Conservation (phyloP, 345 rosid genomes). For the Brassica nigra region DNA sequence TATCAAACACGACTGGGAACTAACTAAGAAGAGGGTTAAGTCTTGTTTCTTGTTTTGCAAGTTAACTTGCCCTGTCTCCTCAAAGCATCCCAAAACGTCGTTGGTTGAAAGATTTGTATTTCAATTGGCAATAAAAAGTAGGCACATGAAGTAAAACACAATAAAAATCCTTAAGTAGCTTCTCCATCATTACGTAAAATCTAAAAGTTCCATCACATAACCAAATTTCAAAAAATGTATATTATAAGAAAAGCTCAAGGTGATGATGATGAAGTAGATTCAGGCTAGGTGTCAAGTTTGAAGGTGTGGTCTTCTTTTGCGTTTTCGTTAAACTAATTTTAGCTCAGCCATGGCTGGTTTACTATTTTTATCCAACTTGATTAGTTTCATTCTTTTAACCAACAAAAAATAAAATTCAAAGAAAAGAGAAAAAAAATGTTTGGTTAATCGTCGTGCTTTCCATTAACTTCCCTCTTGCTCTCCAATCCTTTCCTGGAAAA, state of each 20-base stretch:
- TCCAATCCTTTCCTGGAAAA: constrained; percentile 7
- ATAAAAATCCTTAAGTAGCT: background rate
- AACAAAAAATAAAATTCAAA: background rate
- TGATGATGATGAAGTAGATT: background rate
- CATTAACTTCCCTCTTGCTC: constrained; percentile 27
- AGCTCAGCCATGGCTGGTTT: constrained; percentile 24
- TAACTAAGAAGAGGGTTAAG: background rate
- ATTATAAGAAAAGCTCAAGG: background rate
- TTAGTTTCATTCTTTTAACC: constrained; percentile 11
- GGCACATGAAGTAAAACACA: background rate
- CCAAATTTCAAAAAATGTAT: background rate
- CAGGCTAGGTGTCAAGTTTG: background rate
- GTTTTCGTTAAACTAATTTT: constrained; percentile 27
- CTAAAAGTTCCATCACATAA: constrained; percentile 3
- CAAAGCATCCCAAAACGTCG: background rate
- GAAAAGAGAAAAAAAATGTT: background rate
- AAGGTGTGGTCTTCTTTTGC: constrained; percentile 1
- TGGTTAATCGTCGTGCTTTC: constrained; percentile 27
- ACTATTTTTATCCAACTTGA: constrained; percentile 38
- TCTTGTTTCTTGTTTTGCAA: background rate
- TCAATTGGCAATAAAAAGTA: background rate
- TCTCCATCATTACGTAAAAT: background rate
- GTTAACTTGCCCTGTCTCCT: background rate
- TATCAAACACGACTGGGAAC: background rate
- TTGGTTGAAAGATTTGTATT: constrained; percentile 1